Evolutionary conservation across 163 green algal genomes (phyloP).

Genomic region (Trebouxiophyceae sp.): DNA sequence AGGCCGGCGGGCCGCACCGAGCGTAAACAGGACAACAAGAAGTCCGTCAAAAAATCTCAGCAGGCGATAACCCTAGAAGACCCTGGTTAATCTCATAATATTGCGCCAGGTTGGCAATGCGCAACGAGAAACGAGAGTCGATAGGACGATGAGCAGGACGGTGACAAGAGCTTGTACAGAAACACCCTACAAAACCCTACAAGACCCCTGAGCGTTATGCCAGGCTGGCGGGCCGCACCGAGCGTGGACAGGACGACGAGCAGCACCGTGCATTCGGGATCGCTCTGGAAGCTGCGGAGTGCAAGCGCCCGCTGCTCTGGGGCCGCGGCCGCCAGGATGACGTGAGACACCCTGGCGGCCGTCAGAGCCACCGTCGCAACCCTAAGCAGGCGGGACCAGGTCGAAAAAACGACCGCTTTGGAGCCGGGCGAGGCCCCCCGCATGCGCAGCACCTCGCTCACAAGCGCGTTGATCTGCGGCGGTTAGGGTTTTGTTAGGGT

Average conservation of each 20-base stretch:
- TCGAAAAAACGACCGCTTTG: conserved; percentile 53
- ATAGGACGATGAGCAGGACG: too few species aligned
- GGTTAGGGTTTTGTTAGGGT: too few species aligned
- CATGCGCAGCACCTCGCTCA: conserved; percentile 35
- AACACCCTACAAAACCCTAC: too few species aligned
- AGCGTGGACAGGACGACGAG: conserved; percentile 41
- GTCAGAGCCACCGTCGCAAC: conserved; percentile 39
- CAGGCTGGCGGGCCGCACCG: not conserved
- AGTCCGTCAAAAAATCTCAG: too few species aligned
- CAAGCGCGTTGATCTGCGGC: conserved; percentile 33
- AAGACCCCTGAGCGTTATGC: too few species aligned
- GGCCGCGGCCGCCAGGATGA: conserved; percentile 23
- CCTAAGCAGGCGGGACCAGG: conserved; percentile 46
- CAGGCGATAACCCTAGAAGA: too few species aligned
- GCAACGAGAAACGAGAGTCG: too few species aligned
- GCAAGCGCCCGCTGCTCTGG: conserved; percentile 17
- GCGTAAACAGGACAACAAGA: conserved; percentile 40
- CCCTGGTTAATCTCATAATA: too few species aligned
- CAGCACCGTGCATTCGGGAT: conserved; percentile 39
- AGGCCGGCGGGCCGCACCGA: not conserved
- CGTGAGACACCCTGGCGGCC: conserved; percentile 20
- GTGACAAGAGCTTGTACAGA: too few species aligned
- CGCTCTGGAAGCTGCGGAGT: conserved; percentile 34
- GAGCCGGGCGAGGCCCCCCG: conserved; percentile 7
- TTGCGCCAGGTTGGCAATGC: too few species aligned